Percentiles rank a stretch among this genome's conserved stretches.
Conservation (phyloP, 192 early-diverging fungal species). For the Haplosporangium gracile region DNA sequence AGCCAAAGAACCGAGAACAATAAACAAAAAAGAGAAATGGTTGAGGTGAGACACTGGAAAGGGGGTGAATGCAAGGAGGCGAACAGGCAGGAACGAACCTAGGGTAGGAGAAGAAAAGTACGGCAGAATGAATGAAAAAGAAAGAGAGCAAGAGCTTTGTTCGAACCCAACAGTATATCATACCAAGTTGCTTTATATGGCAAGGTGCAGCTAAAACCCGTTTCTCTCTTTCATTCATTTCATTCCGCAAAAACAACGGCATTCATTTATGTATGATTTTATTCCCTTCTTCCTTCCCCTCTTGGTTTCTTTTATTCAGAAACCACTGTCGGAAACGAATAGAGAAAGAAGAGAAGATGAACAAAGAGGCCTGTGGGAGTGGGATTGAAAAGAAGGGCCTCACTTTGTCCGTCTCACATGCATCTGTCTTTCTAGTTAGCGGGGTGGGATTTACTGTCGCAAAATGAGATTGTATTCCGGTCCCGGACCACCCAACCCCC, state of each 20-base stretch:
- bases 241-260: not conserved
- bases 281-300: not conserved
- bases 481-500: not conserved
- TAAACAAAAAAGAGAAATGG: not conserved
- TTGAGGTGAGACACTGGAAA: not conserved
- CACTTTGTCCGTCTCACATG: not conserved
- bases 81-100: not conserved
- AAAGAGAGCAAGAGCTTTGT: not conserved
- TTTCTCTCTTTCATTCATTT: not conserved
- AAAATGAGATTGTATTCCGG: not conserved
- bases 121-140: not conserved
- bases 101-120: not conserved
- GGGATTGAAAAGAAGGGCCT: not conserved
- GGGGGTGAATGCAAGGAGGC: not conserved
- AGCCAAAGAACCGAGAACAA: not conserved
- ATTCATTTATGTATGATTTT: not conserved
- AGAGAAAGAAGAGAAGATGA: not conserved
- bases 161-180: not conserved
- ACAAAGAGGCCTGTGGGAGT: not conserved
- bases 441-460: not conserved
- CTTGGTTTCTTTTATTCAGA: not conserved
- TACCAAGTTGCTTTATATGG: not conserved
- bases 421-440: not conserved
- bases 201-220: not conserved
- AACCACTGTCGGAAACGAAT: not conserved